phyloP scores from a whole-genome alignment of 2,329 filamentous ascomycete species.

The Magnaporthiopsis poae region DNA sequence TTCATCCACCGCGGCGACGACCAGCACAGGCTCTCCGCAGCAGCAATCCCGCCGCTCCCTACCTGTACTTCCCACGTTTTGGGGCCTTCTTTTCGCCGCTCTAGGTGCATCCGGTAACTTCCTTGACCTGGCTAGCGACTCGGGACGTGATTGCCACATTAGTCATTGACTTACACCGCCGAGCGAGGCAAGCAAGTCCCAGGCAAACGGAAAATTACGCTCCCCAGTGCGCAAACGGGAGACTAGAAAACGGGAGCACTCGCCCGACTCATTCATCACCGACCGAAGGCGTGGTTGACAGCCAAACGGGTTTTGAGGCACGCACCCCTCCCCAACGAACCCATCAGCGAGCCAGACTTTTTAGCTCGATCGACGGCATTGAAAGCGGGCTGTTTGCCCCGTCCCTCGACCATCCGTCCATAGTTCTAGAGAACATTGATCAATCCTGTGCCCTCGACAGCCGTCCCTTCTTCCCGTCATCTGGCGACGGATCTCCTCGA shows the following conservation, averaged over 20 bases:
- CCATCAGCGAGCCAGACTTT: background rate
- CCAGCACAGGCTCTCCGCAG: background rate
- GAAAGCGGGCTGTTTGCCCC: background rate
- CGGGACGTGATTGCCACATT: slow-evolving; percentile 7
- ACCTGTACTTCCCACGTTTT: background rate
- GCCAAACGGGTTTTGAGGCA: background rate
- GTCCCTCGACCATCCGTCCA: background rate
- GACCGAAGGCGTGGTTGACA: background rate
- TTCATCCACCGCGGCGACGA: background rate
- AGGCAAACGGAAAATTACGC: slow-evolving; percentile 3
- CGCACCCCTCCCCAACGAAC: background rate
- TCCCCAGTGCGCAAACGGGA: background rate
- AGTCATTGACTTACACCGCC: slow-evolving; percentile 7
- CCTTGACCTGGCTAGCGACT: background rate
- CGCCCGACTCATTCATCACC: slow-evolving; percentile 5
- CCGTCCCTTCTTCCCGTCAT: background rate
- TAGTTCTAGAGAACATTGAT: background rate
- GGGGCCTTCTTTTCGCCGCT: background rate
- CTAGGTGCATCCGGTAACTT: background rate
- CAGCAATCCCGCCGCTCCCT: background rate
- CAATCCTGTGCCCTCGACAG: background rate
- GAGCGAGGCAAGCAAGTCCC: background rate
- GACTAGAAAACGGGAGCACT: slow-evolving; percentile 2
- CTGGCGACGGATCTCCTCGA: background rate
- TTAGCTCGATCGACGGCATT: background rate